These are phyloP conservation scores for Phytopythium oedochilum DNA, from an alignment of 352 stramenopile genomes.

Conservation along the genomic window DNA sequence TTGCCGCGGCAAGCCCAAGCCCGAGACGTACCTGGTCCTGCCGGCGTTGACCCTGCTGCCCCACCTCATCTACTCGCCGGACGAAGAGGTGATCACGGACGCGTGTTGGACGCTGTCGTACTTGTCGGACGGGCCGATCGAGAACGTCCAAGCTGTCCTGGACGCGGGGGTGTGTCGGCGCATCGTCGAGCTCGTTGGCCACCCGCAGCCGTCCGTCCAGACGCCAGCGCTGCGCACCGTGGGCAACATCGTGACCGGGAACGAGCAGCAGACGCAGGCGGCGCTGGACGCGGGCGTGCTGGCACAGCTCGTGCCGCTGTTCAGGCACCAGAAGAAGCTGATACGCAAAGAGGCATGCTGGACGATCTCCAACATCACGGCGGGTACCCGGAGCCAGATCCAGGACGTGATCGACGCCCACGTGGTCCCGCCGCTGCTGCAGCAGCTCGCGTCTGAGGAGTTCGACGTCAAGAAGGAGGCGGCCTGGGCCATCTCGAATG, in stretches of 20 bases:
- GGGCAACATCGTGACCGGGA: slow-evolving; percentile 99
- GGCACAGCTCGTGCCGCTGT: slow-evolving; percentile 92
- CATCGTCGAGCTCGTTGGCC: slow-evolving; percentile 95
- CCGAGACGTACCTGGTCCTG: slow-evolving; percentile 80
- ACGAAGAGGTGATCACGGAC: slow-evolving; percentile 99
- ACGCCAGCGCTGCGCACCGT: slow-evolving; percentile 84
- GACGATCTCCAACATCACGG: slow-evolving; percentile 99
- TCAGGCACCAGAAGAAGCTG: slow-evolving; percentile 96
- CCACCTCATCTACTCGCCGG: slow-evolving; percentile 96
- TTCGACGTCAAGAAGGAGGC: slow-evolving; percentile 99
- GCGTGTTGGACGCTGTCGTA: slow-evolving; percentile 99
- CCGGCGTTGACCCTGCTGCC: slow-evolving; percentile 94
- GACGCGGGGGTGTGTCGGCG: slow-evolving; percentile 95
- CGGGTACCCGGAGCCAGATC: slow-evolving; percentile 98
- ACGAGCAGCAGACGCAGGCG: slow-evolving; percentile 99
- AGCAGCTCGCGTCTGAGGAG: slow-evolving; percentile 95
- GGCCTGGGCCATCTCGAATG: slow-evolving; percentile 98
- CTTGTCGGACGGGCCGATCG: slow-evolving; percentile 97
- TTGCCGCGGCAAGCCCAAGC: slow-evolving; percentile 88
- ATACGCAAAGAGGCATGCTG: slow-evolving; percentile 99
- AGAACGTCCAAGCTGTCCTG: slow-evolving; percentile 99
- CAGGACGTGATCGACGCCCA: slow-evolving; percentile 96
- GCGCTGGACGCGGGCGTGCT: slow-evolving; percentile 98
- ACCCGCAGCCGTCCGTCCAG: slow-evolving; percentile 78
- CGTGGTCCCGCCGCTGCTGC: slow-evolving; percentile 94